Evolutionary conservation across 75 land plant genomes (phyloP), one percentile per base, ranked within the genome.

Genomic region (Azolla pinnata): DNA sequence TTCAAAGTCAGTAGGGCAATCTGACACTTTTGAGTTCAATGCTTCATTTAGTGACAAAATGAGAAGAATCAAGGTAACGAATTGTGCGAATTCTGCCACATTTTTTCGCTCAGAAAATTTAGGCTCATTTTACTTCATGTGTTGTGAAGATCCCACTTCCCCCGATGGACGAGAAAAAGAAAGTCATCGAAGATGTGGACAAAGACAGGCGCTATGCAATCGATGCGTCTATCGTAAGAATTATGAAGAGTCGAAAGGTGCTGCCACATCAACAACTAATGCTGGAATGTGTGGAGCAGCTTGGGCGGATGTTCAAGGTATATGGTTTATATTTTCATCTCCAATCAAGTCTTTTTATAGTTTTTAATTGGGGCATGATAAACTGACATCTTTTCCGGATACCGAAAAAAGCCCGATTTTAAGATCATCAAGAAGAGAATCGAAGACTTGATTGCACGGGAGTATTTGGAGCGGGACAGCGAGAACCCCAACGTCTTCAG

Each of bases 101-200:
- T n/a, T n/a, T n/a, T n/a, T n/a, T n/a, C n/a, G n/a, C n/a, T n/a
- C n/a, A n/a, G n/a, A n/a, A n/a, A n/a, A n/a, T n/a, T n/a, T n/a
- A n/a, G n/a, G n/a, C n/a, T n/a, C n/a, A n/a, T n/a, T n/a, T n/a
- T n/a, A n/a, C n/a, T n/a, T n/a, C n/a, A n/a, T n/a, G n/a, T n/a
- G n/a, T n/a, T n/a, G 2, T 73, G 47, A 54, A 90, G 97, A 84
- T 91, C 49, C 88, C 97, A 58, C 72, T 91, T 14, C 97, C 95
- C 31, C 97, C 93, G 0, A 82, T 91, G 63, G 97, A 91, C 61
- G 97, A 90, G 59, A 91, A 79, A 69, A 91, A 82, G 74, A 91
- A 84, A 59, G 83, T 91, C 5, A 68, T 91, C 54, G 95, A 88
- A 71, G 97, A 87, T 68, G 95, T 91, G 25, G 97, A 88, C 63